These are phyloP conservation scores for Camellia oleifera DNA, from an alignment of 179 eudicot genomes.

Conservation along the genomic window DNA sequence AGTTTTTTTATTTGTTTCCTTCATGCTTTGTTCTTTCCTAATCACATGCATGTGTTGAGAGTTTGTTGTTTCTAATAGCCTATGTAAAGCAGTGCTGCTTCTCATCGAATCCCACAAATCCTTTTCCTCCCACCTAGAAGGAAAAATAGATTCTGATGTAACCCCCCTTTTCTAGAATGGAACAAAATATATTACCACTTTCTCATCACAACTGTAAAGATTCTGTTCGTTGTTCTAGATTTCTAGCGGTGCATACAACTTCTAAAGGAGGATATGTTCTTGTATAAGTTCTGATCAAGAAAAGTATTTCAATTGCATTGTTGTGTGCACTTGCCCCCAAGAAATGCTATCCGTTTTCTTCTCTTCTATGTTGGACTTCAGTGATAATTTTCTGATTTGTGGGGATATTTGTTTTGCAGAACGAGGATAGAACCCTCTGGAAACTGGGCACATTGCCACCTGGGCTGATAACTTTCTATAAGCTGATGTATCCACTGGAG, in stretches of 20 bases:
- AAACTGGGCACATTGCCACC: constrained; percentile 96
- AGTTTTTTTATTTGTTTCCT: not conserved
- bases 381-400: not conserved
- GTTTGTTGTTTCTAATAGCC: not conserved
- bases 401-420: constrained; percentile 48
- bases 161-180: not conserved
- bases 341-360: not conserved
- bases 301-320: not conserved
- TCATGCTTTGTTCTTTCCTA: not conserved
- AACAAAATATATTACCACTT: not conserved
- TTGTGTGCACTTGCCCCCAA: not conserved
- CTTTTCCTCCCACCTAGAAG: not conserved
- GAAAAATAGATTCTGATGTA: not conserved
- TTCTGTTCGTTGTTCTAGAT: not conserved
- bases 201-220: not conserved
- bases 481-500: constrained; percentile 76
- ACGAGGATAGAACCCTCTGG: constrained; percentile 95
- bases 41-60: not conserved
- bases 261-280: not conserved
- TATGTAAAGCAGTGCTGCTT: not conserved
- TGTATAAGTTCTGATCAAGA: not conserved
- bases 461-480: constrained; percentile 92
- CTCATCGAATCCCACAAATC: not conserved
- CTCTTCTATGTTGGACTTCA: not conserved
- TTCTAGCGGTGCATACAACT: not conserved